Evolutionary conservation across 140 eudicot species (phyloP), one percentile per base, ranked within the genome.

Genomic region (Ambrosia hybrid): DNA sequence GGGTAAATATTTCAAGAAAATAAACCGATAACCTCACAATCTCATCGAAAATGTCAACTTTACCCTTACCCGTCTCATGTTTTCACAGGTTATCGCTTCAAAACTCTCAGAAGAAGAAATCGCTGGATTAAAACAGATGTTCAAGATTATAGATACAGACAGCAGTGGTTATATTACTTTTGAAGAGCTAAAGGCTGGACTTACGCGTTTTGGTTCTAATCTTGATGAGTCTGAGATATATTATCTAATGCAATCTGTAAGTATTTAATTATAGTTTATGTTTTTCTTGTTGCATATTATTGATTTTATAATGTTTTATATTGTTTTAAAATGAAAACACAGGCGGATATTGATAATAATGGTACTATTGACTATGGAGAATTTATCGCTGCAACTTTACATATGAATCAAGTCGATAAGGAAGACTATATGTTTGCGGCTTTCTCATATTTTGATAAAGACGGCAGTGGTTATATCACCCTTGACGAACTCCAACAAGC

Each of bases 311-410:
- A 21, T 21, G 26, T 21, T 21, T 21, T 21, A 21, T 21, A 21
- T 21, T 21, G 26, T 21, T 21, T 21, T 21, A 21, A 21, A 57
- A 9, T 43, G 36, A 68, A 73, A 68, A 36, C 78, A 61, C 83
- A 91, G 97, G 95, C 92, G 15, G 92, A 91, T 78, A 80, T 88
- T n/a, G 95, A 91, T 60, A 91, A 82, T 61, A 90, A 70, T 67
- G 96, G 96, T 33, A 83, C 88, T 0, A 90, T 88, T 1, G 97
- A 91, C 73, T 88, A 88, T 37, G 92, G 83, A 68, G 97, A 91
- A 76, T 91, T 91, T 82, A 80, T 91, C 71, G 95, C 97, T 38
- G 97, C 97, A 79, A 91, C 92, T 0, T 74, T 91, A 78, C 88
- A 91, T 76, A 72, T 85, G 74, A 91, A 85, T 65, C 81, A 88